Base-by-base conservation (phyloP, 345 rosid species). In the Noccaea bulbosa region DNA sequence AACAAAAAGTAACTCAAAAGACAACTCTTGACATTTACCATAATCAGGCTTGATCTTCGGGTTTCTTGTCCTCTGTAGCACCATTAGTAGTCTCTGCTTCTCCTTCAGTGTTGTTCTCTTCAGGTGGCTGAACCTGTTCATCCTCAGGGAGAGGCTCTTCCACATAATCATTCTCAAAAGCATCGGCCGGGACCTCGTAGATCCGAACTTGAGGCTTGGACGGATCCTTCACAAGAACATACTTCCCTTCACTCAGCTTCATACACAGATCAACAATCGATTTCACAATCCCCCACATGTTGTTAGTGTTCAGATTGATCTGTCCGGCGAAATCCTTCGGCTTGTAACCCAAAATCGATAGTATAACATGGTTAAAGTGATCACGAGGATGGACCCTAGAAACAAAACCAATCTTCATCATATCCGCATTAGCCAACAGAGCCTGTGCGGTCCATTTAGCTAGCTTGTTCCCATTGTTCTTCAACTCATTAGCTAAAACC, bases 371-470 rank as follows among this genome's bases (percentile, higher is more conserved):
- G 81, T 95, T 95, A 33, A 82, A 92, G 68, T 91, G 99, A 83
- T 95, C 98, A 65, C 98, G 89, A 14, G 99, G 99, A 78, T 95
- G 98, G 58, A 95, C 98, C 73, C 99, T 83, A 0, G 99, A 92
- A 57, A 92, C 99, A 84, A 85, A 92, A 0, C 99, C 98, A 63
- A 95, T 78, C 79, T 95, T 95, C 99, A 95, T 95, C 88, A 88
- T 69, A 82, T 95, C 99, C 0, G 97, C 97, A 84, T 81, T 86
- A 0, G 88, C 97, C 82, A 95, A 54, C 39, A 95, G 76, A 5
- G 99, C 96, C 67, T 95, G 99, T 0, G 98, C 92, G 37, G 99
- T 92, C 99, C 99, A 95, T 48, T 88, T 90, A 20, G 98, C 99
- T 71, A 95, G 69, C 73, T 95, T 95, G 62, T 95, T 95, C 0